These are phyloP conservation scores for Kodamaea laetipori DNA, from an alignment of 805 yeast genomes.

Conservation along the genomic window DNA sequence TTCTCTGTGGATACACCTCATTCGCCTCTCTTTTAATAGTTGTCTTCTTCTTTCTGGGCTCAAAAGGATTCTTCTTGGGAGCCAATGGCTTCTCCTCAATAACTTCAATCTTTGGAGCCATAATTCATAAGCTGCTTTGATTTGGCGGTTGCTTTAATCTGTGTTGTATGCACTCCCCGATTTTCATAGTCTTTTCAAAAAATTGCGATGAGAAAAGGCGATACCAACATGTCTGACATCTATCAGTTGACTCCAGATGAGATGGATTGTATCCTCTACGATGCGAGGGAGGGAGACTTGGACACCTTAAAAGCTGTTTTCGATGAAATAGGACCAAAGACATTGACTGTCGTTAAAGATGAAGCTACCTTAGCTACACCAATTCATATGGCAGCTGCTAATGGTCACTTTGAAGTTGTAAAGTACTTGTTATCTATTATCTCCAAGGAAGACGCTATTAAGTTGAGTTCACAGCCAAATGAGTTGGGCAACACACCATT, in stretches of 20 bases:
- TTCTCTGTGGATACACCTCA: conserved; percentile 34
- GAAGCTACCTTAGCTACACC: conserved; percentile 70
- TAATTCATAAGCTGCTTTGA: not conserved
- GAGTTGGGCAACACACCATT: conserved; percentile 90
- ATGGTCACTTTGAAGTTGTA: conserved; percentile 78
- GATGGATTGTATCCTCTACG: conserved; percentile 76
- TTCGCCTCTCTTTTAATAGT: conserved; percentile 34
- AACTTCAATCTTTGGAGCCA: conserved; percentile 29
- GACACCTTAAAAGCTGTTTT: conserved; percentile 73
- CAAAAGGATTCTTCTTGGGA: conserved; percentile 6
- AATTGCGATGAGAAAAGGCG: conserved; percentile 9
- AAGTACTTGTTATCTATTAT: conserved; percentile 57
- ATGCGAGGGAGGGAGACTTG: conserved; percentile 86
- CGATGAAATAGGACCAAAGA: conserved; percentile 51
- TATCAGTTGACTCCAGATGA: conserved; percentile 64
- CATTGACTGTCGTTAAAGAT: conserved; percentile 55
- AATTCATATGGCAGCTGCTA: conserved; percentile 94
- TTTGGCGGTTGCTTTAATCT: conserved; percentile 1
- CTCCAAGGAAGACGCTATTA: conserved; percentile 43
- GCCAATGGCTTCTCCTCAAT: conserved; percentile 3
- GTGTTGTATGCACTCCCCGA: conserved; percentile 8
- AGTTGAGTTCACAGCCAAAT: conserved; percentile 47
- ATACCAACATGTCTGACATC: conserved; percentile 13
- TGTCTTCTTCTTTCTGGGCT: conserved; percentile 19
- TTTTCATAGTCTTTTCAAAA: not conserved